phyloP scores from a whole-genome alignment of 768 basidiomycete genomes.

The Lactarius sp. region DNA sequence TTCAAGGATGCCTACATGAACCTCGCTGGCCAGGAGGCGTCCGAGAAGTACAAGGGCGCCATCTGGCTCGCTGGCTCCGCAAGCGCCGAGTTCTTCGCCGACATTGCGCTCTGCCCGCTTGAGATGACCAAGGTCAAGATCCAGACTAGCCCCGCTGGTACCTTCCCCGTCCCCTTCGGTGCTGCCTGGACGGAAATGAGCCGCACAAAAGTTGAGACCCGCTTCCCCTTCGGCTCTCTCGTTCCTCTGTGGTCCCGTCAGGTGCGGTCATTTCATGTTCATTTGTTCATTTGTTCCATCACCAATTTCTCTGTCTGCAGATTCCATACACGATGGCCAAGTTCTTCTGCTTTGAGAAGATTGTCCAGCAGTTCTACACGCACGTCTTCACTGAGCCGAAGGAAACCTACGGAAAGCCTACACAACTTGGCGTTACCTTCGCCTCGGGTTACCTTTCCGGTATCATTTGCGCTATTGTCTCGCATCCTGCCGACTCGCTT shows the following conservation, averaged over 20 bases:
- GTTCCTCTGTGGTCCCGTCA: conserved; percentile 87
- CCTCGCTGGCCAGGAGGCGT: conserved; percentile 76
- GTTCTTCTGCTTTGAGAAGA: conserved; percentile 94
- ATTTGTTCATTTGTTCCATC: too few relatives aligned
- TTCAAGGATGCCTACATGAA: conserved; percentile 95
- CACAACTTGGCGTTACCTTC: conserved; percentile 87
- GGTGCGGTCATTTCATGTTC: conserved; percentile 37
- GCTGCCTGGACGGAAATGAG: conserved; percentile 70
- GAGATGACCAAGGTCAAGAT: conserved; percentile 95
- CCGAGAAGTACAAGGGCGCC: conserved; percentile 75
- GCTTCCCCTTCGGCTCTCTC: conserved; percentile 81
- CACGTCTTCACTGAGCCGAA: conserved; percentile 80
- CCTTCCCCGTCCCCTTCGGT: conserved; percentile 73
- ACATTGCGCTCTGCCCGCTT: conserved; percentile 91
- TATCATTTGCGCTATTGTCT: conserved; percentile 93
- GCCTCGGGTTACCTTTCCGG: conserved; percentile 91
- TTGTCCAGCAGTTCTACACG: conserved; percentile 82
- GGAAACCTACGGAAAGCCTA: conserved; percentile 71
- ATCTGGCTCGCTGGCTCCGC: conserved; percentile 96
- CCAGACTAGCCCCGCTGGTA: conserved; percentile 68
- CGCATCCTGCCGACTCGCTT: conserved; percentile 91
- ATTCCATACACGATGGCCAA: conserved; percentile 99
- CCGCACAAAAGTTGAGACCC: conserved; percentile 60
- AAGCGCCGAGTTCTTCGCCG: conserved; percentile 93
- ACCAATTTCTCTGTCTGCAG: conserved; percentile 37